A percentile compares a stretch with the other conserved stretches of the same genome.
Evolutionary conservation across 2,329 filamentous ascomycete genomes (phyloP).

Genomic region (Ceratocystis cubensis): DNA sequence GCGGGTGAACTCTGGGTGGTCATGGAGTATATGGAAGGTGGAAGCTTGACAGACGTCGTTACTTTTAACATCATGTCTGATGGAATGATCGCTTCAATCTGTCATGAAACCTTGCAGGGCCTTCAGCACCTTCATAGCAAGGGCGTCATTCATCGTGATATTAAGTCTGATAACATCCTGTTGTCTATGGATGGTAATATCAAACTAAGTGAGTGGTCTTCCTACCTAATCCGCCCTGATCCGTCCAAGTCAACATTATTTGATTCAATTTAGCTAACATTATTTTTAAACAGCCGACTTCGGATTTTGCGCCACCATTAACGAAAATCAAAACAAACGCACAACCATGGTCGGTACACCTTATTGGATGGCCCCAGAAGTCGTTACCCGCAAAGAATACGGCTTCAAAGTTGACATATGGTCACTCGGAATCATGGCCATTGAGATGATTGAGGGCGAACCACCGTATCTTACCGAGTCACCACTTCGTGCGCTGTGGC

Average conservation of each 20-base stretch:
- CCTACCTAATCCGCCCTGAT: neutral
- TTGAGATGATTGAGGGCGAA: conserved; percentile 99
- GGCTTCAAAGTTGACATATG: conserved; percentile 97
- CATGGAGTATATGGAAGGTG: conserved; percentile 99
- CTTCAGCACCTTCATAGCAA: conserved; percentile 94
- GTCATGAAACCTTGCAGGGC: conserved; percentile 80
- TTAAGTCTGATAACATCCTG: conserved; percentile 97
- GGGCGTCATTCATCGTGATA: conserved; percentile 94
- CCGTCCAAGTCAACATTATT: neutral
- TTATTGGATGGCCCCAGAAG: conserved; percentile 99
- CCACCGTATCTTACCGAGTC: conserved; percentile 94
- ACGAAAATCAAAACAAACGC: conserved; percentile 90
- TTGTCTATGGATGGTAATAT: conserved; percentile 90
- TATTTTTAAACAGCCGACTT: conserved; percentile 63
- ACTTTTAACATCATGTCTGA: conserved; percentile 99
- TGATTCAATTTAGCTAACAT: conserved; percentile 25
- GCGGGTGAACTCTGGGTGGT: conserved; percentile 92
- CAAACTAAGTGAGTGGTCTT: conserved; percentile 66
- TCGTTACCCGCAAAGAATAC: conserved; percentile 94
- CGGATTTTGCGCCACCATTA: conserved; percentile 96
- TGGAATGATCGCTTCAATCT: conserved; percentile 91
- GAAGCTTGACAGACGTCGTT: conserved; percentile 92
- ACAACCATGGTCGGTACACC: conserved; percentile 98
- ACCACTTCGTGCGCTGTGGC: conserved; percentile 78
- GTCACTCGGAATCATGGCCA: conserved; percentile 97